Evolutionary conservation across 495 filamentous ascomycete genomes (phyloP), one percentile per base, ranked within the genome.

Genomic region (Bacidia gigantensis): DNA sequence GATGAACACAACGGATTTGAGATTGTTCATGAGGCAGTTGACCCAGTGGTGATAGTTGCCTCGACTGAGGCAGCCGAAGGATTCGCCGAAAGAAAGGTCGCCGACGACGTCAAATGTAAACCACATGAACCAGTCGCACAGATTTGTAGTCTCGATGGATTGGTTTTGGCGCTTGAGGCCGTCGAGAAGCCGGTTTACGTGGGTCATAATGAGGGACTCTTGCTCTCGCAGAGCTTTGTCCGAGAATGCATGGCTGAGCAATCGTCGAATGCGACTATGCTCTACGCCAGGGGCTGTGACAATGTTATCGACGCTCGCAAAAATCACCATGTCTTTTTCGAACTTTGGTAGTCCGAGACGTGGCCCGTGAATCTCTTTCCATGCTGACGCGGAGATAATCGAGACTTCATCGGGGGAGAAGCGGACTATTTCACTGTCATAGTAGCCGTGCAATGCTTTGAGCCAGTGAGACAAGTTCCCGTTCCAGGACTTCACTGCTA

Each of bases 281-380:
- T 60, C 20, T 9, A 32, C 59, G 25, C 45, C 56, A 32, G 58
- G 53, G 11, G 60, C 58, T 14, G 58, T 50, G 10, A 60, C 51
- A 26, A 67, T 60, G 0, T 59, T 46, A 5, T 58, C n/a, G 2
- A 56, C 43, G 2, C 49, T 48, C 3, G 3, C 3, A 24, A 3
- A 3, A 17, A 21, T 46, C 17, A 3, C 17, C 14, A 23, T 7
- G 26, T 73, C 64, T 43, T 71, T 72, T 22, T 58, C 42, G 42
- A 72, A 63, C 18, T 67, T 52, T 3, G 20, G 2, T 2, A 5
- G 7, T 11, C 64, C 64, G 11, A 58, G 52, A 9, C 59, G 64
- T 56, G 65, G 61, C 11, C 73, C 74, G 53, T 82, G 78, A 46
- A 85, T 79, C 52, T 80, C 77, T 23, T 72, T 70, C 67, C 71